A percentile compares a stretch with the other conserved stretches of the same genome.
These are phyloP conservation scores for Diplodia intermedia DNA, from an alignment of 2,329 filamentous ascomycete genomes.

Conservation along the genomic window DNA sequence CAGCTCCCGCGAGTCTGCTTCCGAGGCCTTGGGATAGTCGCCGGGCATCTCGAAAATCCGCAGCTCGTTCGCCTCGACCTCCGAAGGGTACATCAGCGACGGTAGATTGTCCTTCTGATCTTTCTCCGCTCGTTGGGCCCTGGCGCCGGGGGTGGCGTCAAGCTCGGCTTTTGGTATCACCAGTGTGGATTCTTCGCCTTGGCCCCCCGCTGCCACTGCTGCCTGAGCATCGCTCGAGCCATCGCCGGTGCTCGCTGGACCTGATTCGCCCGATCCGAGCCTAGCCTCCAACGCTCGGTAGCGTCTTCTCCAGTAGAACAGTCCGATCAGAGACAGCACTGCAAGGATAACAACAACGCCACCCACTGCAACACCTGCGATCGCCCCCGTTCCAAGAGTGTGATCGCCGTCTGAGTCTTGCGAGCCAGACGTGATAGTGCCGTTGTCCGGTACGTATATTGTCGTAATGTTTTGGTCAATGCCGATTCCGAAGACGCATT, in stretches of 20 bases:
- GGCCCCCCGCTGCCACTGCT: conserved; percentile 5
- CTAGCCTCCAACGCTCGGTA: conserved; percentile 22
- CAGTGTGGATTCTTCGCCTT: conserved; percentile 34
- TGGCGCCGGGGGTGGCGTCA: conserved; percentile 19
- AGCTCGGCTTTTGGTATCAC: conserved; percentile 58
- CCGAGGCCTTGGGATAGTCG: conserved; percentile 61
- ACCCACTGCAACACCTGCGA: conserved; percentile 55
- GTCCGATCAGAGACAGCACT: conserved; percentile 39
- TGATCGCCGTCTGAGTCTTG: not conserved
- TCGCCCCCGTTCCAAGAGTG: conserved; percentile 44
- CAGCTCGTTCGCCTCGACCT: conserved; percentile 47
- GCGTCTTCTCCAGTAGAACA: conserved; percentile 44
- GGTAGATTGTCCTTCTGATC: conserved; percentile 6
- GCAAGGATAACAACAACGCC: conserved; percentile 45
- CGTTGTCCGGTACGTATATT: conserved; percentile 41
- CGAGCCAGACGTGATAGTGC: not conserved
- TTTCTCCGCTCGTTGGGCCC: not conserved
- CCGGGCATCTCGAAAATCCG: conserved; percentile 60
- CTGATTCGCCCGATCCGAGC: conserved; percentile 34
- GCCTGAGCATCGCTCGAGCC: conserved; percentile 17
- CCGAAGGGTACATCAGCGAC: conserved; percentile 33
- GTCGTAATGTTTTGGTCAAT: conserved; percentile 41
- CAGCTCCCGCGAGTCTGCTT: conserved; percentile 56
- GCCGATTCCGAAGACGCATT: conserved; percentile 45
- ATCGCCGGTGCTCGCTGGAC: conserved; percentile 17